phyloP scores from a whole-genome alignment of 1,284 basidiomycete genomes.

The Papiliotrema laurentii region DNA sequence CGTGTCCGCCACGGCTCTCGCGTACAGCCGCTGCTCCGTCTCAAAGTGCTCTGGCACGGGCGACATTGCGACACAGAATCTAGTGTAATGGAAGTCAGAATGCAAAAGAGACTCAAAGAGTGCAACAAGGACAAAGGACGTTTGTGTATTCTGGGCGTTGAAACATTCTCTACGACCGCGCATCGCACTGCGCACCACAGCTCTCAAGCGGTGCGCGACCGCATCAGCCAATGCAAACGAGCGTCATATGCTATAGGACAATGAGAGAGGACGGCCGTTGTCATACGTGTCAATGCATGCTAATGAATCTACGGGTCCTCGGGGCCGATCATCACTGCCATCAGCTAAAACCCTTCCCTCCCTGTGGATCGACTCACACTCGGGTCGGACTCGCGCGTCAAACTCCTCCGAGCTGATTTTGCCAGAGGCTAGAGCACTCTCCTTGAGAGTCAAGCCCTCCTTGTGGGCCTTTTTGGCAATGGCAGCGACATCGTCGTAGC shows the following conservation, averaged over 20 bases:
- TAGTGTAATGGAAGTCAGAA: too few species aligned
- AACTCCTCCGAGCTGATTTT: conserved; percentile 88
- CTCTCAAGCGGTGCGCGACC: too few species aligned
- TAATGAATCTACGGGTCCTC: conserved; percentile 34
- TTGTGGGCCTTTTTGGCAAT: conserved; percentile 99
- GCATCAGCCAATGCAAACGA: too few species aligned
- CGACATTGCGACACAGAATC: neutral
- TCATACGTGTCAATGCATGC: too few species aligned
- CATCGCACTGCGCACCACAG: too few species aligned
- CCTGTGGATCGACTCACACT: conserved; percentile 50
- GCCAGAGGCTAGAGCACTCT: conserved; percentile 83
- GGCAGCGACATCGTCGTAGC: conserved; percentile 72
- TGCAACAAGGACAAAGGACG: too few species aligned
- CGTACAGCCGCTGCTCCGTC: neutral
- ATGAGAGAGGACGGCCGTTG: too few species aligned
- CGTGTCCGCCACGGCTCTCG: conserved; percentile 2
- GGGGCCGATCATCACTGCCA: conserved; percentile 45
- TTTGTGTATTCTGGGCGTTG: too few species aligned
- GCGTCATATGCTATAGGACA: too few species aligned
- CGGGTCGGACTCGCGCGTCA: conserved; percentile 90
- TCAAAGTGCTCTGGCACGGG: neutral
- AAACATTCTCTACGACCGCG: too few species aligned
- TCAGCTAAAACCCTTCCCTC: conserved; percentile 5
- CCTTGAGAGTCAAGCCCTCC: conserved; percentile 93
- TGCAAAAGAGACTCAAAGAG: too few species aligned